phyloP scores from a whole-genome alignment of 495 filamentous ascomycete species.

The Podospora didyma region DNA sequence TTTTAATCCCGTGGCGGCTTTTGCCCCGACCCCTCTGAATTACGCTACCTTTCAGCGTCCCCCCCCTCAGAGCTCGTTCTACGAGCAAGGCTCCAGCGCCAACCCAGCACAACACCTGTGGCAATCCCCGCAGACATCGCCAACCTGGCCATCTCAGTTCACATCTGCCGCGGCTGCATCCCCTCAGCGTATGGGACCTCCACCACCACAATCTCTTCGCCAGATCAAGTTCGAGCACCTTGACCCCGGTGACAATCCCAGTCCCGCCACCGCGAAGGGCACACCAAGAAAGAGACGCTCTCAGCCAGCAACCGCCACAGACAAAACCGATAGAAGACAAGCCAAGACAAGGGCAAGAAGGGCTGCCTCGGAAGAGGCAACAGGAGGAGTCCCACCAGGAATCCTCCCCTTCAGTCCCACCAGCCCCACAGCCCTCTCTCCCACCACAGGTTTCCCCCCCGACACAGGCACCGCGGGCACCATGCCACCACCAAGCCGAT shows the following conservation, averaged over 20 bases:
- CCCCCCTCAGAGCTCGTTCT: no score
- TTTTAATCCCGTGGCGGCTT: neutral
- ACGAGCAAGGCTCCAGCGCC: neutral
- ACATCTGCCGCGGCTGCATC: neutral
- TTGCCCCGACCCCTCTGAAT: neutral
- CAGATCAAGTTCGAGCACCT: no score
- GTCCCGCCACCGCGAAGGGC: neutral
- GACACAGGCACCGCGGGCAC: no score
- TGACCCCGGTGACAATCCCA: no score
- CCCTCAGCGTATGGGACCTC: no score
- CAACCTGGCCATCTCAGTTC: neutral
- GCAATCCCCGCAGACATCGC: neutral
- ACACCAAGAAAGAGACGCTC: neutral
- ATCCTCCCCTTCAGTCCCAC: no score
- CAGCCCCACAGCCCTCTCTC: no score
- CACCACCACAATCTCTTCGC: no score
- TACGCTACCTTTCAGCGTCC: neutral
- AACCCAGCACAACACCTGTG: neutral
- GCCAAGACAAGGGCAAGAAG: neutral
- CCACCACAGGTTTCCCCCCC: no score
- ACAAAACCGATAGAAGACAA: neutral
- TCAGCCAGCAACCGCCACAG: neutral
- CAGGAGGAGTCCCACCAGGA: neutral
- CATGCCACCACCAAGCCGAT: no score
- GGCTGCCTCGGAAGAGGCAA: neutral